Percentiles rank a stretch among this genome's conserved stretches.
Evolutionary conservation across 1,284 basidiomycete species (phyloP).

Genomic region (Dichomitus squalens): DNA sequence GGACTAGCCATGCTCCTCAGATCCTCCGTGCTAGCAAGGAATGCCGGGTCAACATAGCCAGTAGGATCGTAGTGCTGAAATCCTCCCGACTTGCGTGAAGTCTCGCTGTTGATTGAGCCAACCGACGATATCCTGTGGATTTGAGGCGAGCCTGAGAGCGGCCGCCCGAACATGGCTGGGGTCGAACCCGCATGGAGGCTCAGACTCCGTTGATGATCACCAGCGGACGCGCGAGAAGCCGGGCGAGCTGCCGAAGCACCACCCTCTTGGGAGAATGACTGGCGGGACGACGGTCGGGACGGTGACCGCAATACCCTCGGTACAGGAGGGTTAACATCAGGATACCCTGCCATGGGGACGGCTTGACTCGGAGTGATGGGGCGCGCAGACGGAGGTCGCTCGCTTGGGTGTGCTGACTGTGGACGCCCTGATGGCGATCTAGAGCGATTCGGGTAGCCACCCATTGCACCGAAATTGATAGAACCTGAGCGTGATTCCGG

Average conservation of each 20-base stretch:
- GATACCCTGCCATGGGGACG: slow-evolving; percentile 19
- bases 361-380: slow-evolving; percentile 17
- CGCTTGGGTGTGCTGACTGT: slow-evolving; percentile 11
- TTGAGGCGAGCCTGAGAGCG: slow-evolving; percentile 25
- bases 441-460: slow-evolving; percentile 1
- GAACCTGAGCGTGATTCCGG: slow-evolving; percentile 7
- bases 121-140: slow-evolving; percentile 30
- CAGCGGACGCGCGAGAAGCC: slow-evolving; percentile 11
- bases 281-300: slow-evolving; percentile 13
- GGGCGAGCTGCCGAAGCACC: slow-evolving; percentile 1
- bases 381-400: slow-evolving; percentile 13
- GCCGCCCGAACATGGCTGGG: slow-evolving; percentile 26
- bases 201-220: slow-evolving; percentile 29
- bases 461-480: background rate
- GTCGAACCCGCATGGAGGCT: slow-evolving; percentile 37
- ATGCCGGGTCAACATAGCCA: slow-evolving; percentile 34
- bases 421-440: slow-evolving; percentile 11
- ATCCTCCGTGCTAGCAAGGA: slow-evolving; percentile 35
- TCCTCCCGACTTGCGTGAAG: slow-evolving; percentile 27
- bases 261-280: slow-evolving; percentile 14
- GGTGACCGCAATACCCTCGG: slow-evolving; percentile 18
- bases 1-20: slow-evolving; percentile 28
- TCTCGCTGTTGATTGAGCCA: slow-evolving; percentile 29
- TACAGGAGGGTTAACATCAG: slow-evolving; percentile 11
- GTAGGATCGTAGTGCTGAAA: slow-evolving; percentile 32